A percentile compares a stretch with the other conserved stretches of the same genome.
These are phyloP conservation scores for Lachnellula hyalina DNA, from an alignment of 2,329 filamentous ascomycete genomes.

Conservation along the genomic window DNA sequence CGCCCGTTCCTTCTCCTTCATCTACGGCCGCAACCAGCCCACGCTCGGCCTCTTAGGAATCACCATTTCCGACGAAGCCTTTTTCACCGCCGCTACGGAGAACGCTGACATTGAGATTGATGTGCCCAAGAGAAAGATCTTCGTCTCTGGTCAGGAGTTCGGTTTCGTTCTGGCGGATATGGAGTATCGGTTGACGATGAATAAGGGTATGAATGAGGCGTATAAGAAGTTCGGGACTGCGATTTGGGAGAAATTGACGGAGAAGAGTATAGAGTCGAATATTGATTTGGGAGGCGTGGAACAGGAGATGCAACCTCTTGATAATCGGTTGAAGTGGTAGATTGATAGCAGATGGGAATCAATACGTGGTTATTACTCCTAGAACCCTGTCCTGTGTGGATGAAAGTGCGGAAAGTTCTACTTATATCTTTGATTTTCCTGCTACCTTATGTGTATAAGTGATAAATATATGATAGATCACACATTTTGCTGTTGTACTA, in stretches of 20 bases:
- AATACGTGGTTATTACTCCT: no score
- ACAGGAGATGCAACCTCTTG: no score
- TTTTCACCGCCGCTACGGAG: constrained; percentile 35
- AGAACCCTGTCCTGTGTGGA: no score
- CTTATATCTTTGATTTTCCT: no score
- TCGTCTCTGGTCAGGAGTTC: constrained; percentile 27
- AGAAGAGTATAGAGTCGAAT: constrained; percentile 25
- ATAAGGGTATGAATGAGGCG: constrained; percentile 36
- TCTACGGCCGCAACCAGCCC: constrained; percentile 41
- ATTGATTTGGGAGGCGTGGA: no score
- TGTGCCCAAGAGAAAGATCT: constrained; percentile 10
- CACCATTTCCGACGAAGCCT: constrained; percentile 34
- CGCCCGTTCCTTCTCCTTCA: constrained; percentile 41
- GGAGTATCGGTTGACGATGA: constrained; percentile 34
- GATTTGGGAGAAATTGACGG: constrained; percentile 22
- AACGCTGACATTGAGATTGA: constrained; percentile 36
- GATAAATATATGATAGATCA: no score
- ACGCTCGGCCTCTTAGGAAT: constrained; percentile 41
- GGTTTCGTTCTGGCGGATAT: constrained; percentile 35
- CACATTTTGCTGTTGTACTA: no score
- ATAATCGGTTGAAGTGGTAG: no score
- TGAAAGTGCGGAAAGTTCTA: no score
- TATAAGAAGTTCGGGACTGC: constrained; percentile 36
- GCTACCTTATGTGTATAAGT: no score
- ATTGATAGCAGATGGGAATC: no score